Conservation (phyloP, 1,284 basidiomycete species). For the Papiliotrema laurentii region DNA sequence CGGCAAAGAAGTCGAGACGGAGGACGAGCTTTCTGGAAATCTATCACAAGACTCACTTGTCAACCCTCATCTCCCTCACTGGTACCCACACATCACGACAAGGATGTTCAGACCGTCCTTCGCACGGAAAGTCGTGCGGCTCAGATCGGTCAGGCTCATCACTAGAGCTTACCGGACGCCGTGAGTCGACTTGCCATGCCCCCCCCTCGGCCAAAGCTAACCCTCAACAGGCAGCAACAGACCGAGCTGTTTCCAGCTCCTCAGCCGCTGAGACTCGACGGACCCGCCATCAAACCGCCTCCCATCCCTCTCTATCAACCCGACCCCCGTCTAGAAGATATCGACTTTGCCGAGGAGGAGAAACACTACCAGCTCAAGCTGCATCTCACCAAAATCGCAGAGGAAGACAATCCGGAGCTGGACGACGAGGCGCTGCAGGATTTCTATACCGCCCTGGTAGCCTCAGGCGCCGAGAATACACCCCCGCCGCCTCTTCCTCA, state of each 20-base stretch:
- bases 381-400: neutral
- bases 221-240: neutral
- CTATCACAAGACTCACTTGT: no score
- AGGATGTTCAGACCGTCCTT: constrained; percentile 1
- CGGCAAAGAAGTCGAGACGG: no score
- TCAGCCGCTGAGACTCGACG: neutral
- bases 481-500: neutral
- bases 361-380: neutral
- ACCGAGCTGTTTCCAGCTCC: no score
- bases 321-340: neutral
- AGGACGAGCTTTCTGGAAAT: no score
- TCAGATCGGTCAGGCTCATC: no score
- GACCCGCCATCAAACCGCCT: neutral
- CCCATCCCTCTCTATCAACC: neutral
- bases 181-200: no score
- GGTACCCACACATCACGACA: neutral
- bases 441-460: constrained; percentile 1
- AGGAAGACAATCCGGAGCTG: neutral
- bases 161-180: no score
- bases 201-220: no score
- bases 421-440: constrained; percentile 1
- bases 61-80: no score
- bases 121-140: neutral
- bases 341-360: neutral
- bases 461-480: neutral